Base-by-base conservation (phyloP, 1,284 basidiomycete genomes). In the Trichosporon inkin region DNA sequence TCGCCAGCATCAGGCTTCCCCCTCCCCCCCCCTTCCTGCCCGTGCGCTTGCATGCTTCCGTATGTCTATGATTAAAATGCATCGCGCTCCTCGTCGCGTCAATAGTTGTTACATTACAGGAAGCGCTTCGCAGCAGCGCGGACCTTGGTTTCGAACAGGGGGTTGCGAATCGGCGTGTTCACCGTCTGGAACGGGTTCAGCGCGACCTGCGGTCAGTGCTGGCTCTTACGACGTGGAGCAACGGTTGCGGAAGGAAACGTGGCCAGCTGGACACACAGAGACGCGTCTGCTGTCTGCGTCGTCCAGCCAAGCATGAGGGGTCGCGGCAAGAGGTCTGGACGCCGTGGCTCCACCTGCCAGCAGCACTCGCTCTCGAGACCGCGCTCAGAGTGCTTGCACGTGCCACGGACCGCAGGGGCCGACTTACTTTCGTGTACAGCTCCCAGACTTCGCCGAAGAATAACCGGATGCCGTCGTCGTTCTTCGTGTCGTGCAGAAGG, bases 391-490 rank as follows among this genome's bases (percentile, higher is more conserved):
- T n/a, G n/a, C n/a, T n/a, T n/a, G n/a, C n/a, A n/a, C n/a, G n/a
- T n/a, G n/a, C n/a, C n/a, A n/a, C n/a, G n/a, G n/a, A n/a, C n/a
- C n/a, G n/a, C n/a, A n/a, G n/a, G n/a, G n/a, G n/a, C 11, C 36
- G 32, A 58, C 84, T 67, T 69, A 92, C 92, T 86, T 96, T 96
- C 44, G 94, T 85, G 79, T 94, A 96, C 68, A 88, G 73, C 82
- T 97, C 94, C 93, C 94, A 97, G 28, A 93, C 86, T 22, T 96
- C 93, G 71, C 85, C 85, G 71, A 97, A 89, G 81, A 97, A 97
- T 56, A 83, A 76, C 62, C 87, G 84, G 76, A 97, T 95, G 6
- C 92, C 92, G 56, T 97, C 94, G 79, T 97, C 94, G 80, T 95
- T 96, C 82, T 91, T 94, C 17, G 84, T 83, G 77, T 97, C 93